phyloP scores from a whole-genome alignment of 495 filamentous ascomycete genomes.

The Aspergillus conjunctus region DNA sequence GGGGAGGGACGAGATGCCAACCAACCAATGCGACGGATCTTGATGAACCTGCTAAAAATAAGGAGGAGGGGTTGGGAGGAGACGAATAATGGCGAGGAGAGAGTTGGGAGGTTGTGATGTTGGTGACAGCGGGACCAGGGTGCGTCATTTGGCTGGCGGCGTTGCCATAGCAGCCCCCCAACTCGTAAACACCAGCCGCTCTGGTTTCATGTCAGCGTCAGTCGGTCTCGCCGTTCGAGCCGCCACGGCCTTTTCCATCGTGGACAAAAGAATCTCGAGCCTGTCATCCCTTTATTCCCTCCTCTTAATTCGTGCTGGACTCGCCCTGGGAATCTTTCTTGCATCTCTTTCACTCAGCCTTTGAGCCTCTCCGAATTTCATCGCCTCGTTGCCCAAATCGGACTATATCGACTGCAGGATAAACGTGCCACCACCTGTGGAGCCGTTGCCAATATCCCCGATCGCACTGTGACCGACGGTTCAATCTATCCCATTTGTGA shows the following conservation, averaged over 20 bases:
- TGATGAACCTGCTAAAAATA: constrained; percentile 23
- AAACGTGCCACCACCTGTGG: constrained; percentile 24
- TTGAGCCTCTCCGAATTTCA: constrained; percentile 7
- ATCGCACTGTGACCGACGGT: constrained; percentile 22
- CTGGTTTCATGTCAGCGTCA: constrained; percentile 27
- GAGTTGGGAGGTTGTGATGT: neutral
- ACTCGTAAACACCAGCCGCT: constrained; percentile 43
- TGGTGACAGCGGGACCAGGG: constrained; percentile 14
- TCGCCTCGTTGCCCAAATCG: neutral
- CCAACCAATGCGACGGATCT: constrained; percentile 7
- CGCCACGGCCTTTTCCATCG: constrained; percentile 17
- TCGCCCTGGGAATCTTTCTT: constrained; percentile 13
- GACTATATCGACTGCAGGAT: constrained; percentile 17
- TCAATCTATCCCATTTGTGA: constrained; percentile 12
- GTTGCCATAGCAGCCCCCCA: constrained; percentile 50
- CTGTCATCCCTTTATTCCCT: constrained; percentile 24
- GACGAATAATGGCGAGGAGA: constrained; percentile 18
- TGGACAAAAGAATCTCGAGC: constrained; percentile 19
- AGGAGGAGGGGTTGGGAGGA: neutral
- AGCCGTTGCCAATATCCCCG: constrained; percentile 24
- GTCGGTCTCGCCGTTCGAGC: constrained; percentile 12
- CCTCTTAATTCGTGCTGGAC: constrained; percentile 14
- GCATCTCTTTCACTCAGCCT: constrained; percentile 14
- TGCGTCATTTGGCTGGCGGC: constrained; percentile 36
- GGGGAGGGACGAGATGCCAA: neutral